Conservation (phyloP, 306 rosid genomes). For the Quercus berberidifolia region DNA sequence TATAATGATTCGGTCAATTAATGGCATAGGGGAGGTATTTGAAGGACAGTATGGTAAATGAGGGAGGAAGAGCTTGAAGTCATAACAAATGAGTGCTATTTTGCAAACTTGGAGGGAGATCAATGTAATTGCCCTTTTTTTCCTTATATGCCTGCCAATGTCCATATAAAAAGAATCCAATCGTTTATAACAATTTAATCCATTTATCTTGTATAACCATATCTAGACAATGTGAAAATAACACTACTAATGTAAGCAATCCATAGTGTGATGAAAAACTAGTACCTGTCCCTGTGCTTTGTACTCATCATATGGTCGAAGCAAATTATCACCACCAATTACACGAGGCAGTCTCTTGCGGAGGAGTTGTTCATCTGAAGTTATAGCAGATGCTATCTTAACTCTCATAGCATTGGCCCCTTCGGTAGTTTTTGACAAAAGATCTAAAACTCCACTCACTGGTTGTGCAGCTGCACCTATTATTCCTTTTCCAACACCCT, state of each 20-base stretch:
- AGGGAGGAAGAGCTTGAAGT: not conserved
- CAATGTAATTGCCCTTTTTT: not conserved
- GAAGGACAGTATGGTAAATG: not conserved
- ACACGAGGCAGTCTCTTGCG: slow-evolving; percentile 93
- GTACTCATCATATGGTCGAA: slow-evolving; percentile 72
- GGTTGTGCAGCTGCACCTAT: slow-evolving; percentile 99
- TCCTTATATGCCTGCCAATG: too few species aligned
- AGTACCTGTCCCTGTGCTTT: slow-evolving; percentile 97
- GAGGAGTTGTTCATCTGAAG: slow-evolving; percentile 96
- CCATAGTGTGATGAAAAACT: slow-evolving; percentile 17
- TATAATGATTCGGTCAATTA: not conserved
- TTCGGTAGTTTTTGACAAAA: slow-evolving; percentile 92
- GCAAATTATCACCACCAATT: slow-evolving; percentile 89
- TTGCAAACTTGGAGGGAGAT: not conserved
- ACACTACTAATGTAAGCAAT: not conserved
- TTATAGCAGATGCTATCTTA: slow-evolving; percentile 92
- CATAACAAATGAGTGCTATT: not conserved
- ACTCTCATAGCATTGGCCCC: slow-evolving; percentile 99
- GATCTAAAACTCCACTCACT: slow-evolving; percentile 96
- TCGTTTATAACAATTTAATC: not conserved
- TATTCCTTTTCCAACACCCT: slow-evolving; percentile 98
- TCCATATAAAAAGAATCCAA: not conserved
- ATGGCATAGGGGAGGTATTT: not conserved
- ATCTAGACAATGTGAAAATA: not conserved
- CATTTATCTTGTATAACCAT: not conserved